These are phyloP conservation scores for Xylaria sp. DNA, from an alignment of 2,329 filamentous ascomycete species.

Conservation along the genomic window DNA sequence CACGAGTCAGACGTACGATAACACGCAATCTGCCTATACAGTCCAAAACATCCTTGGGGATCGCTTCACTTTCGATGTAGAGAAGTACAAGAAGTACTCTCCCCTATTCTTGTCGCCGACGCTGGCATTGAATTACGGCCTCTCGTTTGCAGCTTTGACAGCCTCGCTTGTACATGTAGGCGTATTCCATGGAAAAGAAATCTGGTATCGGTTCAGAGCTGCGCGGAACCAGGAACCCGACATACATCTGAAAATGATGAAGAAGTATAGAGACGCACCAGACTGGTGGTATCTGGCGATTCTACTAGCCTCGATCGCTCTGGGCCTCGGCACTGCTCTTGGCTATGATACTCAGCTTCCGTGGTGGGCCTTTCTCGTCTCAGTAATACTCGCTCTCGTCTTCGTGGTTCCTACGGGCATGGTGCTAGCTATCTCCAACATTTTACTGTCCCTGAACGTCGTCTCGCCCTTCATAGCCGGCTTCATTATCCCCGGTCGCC, in stretches of 20 bases:
- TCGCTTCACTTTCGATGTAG: conserved; percentile 61
- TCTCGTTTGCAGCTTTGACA: conserved; percentile 65
- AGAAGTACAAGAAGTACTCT: conserved; percentile 64
- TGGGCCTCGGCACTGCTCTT: conserved; percentile 58
- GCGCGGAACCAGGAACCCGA: conserved; percentile 61
- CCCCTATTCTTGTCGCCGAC: conserved; percentile 64
- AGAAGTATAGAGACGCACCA: conserved; percentile 63
- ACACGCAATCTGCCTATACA: conserved; percentile 63
- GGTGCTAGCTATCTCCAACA: conserved; percentile 63
- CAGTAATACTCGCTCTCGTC: conserved; percentile 57
- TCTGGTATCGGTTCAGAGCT: conserved; percentile 58
- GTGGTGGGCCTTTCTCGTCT: conserved; percentile 65
- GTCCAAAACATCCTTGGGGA: conserved; percentile 62
- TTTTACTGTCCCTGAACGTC: conserved; percentile 63
- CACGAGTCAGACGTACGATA: conserved; percentile 66
- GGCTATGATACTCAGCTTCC: conserved; percentile 61
- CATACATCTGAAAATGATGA: conserved; percentile 64
- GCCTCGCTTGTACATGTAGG: conserved; percentile 54
- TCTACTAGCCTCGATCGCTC: conserved; percentile 58
- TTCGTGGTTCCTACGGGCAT: conserved; percentile 61
- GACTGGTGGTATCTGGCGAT: conserved; percentile 65
- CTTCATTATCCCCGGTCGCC: conserved; percentile 68
- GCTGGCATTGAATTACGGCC: conserved; percentile 59
- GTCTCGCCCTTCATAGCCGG: conserved; percentile 66
- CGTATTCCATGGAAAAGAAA: conserved; percentile 56